Evolutionary conservation across 2,329 filamentous ascomycete genomes (phyloP), one percentile per base, ranked within the genome.

Genomic region (Cladosporium halotolerans): DNA sequence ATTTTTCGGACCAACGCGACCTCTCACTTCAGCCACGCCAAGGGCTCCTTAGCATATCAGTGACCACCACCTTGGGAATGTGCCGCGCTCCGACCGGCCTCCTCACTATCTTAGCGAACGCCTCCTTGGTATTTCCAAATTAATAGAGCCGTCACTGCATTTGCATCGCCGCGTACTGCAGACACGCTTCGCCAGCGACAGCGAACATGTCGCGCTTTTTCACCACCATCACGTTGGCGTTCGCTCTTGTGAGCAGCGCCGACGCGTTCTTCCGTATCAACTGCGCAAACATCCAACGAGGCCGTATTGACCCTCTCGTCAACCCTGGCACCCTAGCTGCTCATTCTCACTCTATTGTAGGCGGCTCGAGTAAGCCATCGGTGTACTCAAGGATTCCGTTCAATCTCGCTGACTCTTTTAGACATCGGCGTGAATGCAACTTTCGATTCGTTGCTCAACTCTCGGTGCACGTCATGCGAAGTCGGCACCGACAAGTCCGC

Each of bases 371-470:
- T 68, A 56, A 54, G 63, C 5, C 4, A 5, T 28, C 7, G 23
- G 5, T 28, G 4, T 28, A 28, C 23, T 28, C 23, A 28, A 7
- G 23, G 23, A 28, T 7, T 5, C 1, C 23, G 23, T 7, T 28
- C 23, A 28, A 28, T 28, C 23, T 49, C 13, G 55, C 28, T 52
- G 23, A 58, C 28, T 33, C 3, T 31, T 8, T 2, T 52, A 63
- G 82, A 76, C 62, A 89, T 91, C 62, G 74, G 79, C 58, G 72
- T 81, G 57, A 77, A 72, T 53, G 81, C 85, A 63, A 82, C 79
- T 19, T 86, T 81, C 62, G 72, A 80, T 52, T 73, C 78, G 42
- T 75, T 88, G 19, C 64, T 72, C 56, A 68, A 77, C 56, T 88
- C 85, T 33, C 75, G 78, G 36, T 92, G 64, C 55, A 63, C 60